Conservation (phyloP, 768 basidiomycete genomes). For the Sistotremastrum suecicum region DNA sequence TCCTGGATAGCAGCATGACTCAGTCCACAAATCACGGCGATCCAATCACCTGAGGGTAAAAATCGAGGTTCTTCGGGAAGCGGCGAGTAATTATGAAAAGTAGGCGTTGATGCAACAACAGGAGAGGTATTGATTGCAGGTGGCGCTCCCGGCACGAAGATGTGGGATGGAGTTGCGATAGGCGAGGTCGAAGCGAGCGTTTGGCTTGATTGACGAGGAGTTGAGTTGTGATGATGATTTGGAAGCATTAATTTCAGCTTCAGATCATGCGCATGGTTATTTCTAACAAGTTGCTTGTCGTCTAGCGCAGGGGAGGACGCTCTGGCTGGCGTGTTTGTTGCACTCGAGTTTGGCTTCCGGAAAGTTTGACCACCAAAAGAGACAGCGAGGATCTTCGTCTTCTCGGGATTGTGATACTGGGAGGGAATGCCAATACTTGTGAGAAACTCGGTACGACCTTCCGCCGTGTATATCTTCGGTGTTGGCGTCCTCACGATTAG, state of each 20-base stretch:
- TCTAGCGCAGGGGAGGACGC: not conserved
- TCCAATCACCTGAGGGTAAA: slow-evolving; percentile 59
- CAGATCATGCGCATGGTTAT: not conserved
- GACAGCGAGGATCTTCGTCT: slow-evolving; percentile 54
- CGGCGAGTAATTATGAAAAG: slow-evolving; percentile 5
- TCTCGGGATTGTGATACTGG: slow-evolving; percentile 28
- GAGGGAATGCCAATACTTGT: slow-evolving; percentile 42
- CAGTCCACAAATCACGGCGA: slow-evolving; percentile 70
- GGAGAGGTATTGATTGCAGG: slow-evolving; percentile 25
- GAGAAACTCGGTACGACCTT: slow-evolving; percentile 43
- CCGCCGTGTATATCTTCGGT: slow-evolving; percentile 32
- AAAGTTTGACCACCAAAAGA: slow-evolving; percentile 75
- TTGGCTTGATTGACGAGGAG: slow-evolving; percentile 10
- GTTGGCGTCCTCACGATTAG: slow-evolving; percentile 56
- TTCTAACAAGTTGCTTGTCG: not conserved
- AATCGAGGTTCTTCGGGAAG: slow-evolving; percentile 23
- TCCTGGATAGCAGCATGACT: slow-evolving; percentile 28
- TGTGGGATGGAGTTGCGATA: slow-evolving; percentile 37
- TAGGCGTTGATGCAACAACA: slow-evolving; percentile 6
- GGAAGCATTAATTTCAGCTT: not conserved
- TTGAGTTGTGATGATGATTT: not conserved
- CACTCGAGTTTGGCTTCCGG: slow-evolving; percentile 28
- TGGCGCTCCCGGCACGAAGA: slow-evolving; percentile 46
- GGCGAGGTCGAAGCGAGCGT: slow-evolving; percentile 7
- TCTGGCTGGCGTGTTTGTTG: not conserved